Base-by-base conservation (phyloP, 345 rosid genomes). In the Eucalyptus tenuipes region DNA sequence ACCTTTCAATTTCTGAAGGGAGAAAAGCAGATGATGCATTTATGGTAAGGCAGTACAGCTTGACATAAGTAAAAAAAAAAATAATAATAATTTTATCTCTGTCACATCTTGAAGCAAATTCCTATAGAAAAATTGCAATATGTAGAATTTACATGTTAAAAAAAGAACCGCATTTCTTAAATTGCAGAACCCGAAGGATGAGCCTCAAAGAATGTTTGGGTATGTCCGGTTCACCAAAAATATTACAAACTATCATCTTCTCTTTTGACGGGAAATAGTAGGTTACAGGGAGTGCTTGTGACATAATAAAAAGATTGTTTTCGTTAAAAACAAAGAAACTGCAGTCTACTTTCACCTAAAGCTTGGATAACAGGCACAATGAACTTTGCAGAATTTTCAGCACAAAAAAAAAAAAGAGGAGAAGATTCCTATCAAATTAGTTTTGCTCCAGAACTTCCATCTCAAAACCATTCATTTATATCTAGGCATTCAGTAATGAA, bases 1-100 rank as follows among this genome's bases (percentile, higher is more conserved):
- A 88, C 91, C 91, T 81, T 87, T 87, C 87, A 97, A 75, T 29
- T 90, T 94, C 99, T 37, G 31, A 47, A n/a, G 52, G 87, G 55
- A 49, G 42, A 85, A 85, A 49, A 6, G 42, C 50, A 85, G 53
- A 85, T 47, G 52, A 84, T 33, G 80, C 80, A 64, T 27, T 66
- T 31, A 66, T 33, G 44, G 42, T 68, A 18, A 71, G 81, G 81
- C 13, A 37, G 45, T 33, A 71, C 45, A 71, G 13, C 27, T 71
- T 71, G 81, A 71, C 25, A 71, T 33, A 71, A 7, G 37, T 49
- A 49, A 85, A 33, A 50, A 1, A 2, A 85, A 42, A 9, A 25
- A 44, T 1, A 49, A 14, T 85, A 10, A 8, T 47, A n/a, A 49
- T 40, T 71, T 71, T 17, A 66, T 71, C 81, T 71, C 81, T 37